Evolutionary conservation across 768 basidiomycete genomes (phyloP), one percentile per base, ranked within the genome.

Genomic region (Chiua virens): DNA sequence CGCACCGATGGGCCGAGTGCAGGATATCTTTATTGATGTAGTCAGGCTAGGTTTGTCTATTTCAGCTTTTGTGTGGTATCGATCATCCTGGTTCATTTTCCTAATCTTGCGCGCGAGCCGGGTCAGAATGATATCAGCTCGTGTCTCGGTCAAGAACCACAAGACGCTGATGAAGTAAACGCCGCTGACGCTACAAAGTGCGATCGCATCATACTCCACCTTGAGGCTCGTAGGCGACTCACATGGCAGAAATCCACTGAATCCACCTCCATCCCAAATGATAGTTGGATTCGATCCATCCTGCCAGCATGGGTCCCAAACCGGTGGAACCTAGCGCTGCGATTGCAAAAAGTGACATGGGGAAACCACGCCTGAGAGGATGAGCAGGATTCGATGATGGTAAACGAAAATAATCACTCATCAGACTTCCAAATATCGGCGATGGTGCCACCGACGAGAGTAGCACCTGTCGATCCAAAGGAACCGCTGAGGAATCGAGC

Each of bases 201-300:
- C 37, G 17, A 7, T 49, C 44, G 22, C 5, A 20, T 49, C 35
- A 36, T 8, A 7, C 25, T 44, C 17, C 7, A 47, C 6, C 17
- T 10, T 21, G 41, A 41, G 44, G 43, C 39, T 44, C 39, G 13
- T 10, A 7, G 30, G 30, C 15, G 40, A 62, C 60, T 47, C 36
- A 82, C 85, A 86, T 87, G 59, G 83, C 72, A 55, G 83, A 82
- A 9, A 89, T 77, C 89, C 89, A 92, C 59, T 90, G 82, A 21
- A 94, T 89, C 88, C 89, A 92, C 22, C 88, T 74, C 88, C 90
- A 92, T 54, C 75, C 75, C 1, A 91, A 63, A 20, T 69, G 70
- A 0, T 71, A 62, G 52, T 82, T 79, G 53, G 79, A 75, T 60
- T 88, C 85, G 18, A 88, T 74, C 81, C 82, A 88, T 13, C 84